Conservation (phyloP, 139 green algal genomes). For the Penium margaritaceum region DNA sequence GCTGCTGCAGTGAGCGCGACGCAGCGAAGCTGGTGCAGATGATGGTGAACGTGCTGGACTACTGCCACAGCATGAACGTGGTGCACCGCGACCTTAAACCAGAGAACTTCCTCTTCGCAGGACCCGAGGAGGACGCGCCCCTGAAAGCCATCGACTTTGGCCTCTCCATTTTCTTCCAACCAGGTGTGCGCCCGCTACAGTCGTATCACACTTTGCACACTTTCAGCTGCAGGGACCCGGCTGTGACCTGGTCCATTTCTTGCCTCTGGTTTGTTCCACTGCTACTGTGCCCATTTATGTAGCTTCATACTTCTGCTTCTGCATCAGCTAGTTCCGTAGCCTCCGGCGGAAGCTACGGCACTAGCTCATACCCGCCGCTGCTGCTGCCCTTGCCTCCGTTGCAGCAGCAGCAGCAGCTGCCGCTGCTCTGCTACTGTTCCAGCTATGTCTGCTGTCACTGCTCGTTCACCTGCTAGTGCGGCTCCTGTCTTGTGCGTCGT, state of each 20-base stretch:
- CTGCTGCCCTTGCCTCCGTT: too few species aligned
- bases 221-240: not conserved
- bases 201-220: too few species aligned
- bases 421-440: too few species aligned
- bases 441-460: too few species aligned
- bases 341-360: conserved; percentile 64
- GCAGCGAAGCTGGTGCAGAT: conserved; percentile 72
- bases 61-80: conserved; percentile 86
- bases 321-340: too few species aligned
- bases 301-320: too few species aligned
- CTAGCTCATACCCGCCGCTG: too few species aligned
- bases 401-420: too few species aligned
- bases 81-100: conserved; percentile 78
- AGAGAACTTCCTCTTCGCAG: conserved; percentile 95
- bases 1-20: conserved; percentile 64
- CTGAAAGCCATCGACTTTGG: conserved; percentile 75
- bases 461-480: too few species aligned
- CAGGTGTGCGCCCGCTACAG: conserved; percentile 37
- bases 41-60: conserved; percentile 79
- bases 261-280: not conserved
- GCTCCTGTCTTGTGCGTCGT: too few species aligned
- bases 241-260: not conserved
- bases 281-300: too few species aligned
- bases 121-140: conserved; percentile 53
- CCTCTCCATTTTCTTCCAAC: conserved; percentile 33